phyloP scores from a whole-genome alignment of 2,329 filamentous ascomycete genomes.

The Sporothrix inflata region DNA sequence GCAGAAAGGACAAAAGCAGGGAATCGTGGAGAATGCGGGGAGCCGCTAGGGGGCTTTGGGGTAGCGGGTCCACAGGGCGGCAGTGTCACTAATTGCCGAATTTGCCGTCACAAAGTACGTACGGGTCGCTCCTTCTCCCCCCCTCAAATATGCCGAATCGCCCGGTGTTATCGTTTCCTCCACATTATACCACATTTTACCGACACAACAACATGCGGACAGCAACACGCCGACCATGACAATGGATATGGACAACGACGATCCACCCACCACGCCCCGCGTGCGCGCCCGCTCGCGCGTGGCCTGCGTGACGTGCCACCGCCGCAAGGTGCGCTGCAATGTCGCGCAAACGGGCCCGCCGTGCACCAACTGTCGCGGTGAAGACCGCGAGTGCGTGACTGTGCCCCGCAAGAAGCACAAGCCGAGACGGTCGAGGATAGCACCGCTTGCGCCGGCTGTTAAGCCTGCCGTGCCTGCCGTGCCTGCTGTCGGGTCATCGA shows the following conservation, averaged over 20 bases:
- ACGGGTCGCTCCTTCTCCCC: background rate
- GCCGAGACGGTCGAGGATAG: background rate
- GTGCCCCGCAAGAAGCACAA: slow-evolving; percentile 25
- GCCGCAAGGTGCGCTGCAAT: slow-evolving; percentile 25
- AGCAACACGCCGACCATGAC: background rate
- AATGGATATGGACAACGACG: background rate
- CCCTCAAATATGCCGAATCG: slow-evolving; percentile 17
- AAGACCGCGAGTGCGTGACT: background rate
- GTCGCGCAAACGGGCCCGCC: slow-evolving; percentile 21
- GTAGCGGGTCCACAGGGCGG: background rate
- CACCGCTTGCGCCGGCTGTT: background rate
- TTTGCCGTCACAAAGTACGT: background rate
- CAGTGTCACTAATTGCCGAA: background rate
- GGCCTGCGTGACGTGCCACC: slow-evolving; percentile 16
- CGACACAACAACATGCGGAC: background rate
- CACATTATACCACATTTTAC: background rate
- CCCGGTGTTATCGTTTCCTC: background rate
- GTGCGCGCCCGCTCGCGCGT: slow-evolving; percentile 6
- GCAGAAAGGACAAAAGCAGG: background rate
- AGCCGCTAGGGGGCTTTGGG: slow-evolving; percentile 13
- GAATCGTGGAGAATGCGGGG: slow-evolving; percentile 22
- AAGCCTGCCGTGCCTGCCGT: background rate
- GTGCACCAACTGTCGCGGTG: slow-evolving; percentile 22
- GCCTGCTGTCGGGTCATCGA: background rate
- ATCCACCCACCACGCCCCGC: background rate